These are phyloP conservation scores for Fusarium mangiferae DNA, from an alignment of 2,329 filamentous ascomycete genomes.

Conservation along the genomic window DNA sequence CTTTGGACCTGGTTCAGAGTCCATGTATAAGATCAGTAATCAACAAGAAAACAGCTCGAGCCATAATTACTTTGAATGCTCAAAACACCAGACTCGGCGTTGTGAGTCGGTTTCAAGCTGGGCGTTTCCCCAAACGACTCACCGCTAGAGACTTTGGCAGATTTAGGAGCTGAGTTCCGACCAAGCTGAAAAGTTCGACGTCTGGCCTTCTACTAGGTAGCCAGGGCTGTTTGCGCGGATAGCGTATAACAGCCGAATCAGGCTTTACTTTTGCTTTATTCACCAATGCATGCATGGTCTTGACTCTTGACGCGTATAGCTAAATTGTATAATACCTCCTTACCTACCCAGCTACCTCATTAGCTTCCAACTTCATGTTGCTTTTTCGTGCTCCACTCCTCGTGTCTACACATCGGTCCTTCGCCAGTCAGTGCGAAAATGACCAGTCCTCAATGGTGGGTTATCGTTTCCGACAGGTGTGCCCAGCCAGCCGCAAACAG, in stretches of 20 bases:
- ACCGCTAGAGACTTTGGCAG: conserved; percentile 26
- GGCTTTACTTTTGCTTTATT: conserved; percentile 17
- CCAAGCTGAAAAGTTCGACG: not conserved
- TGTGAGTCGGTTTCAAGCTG: not conserved
- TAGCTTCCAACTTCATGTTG: conserved; percentile 7
- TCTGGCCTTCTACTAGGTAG: not conserved
- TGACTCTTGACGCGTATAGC: not conserved
- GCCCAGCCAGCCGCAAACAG: conserved; percentile 11
- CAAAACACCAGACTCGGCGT: not conserved
- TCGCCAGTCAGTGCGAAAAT: not conserved
- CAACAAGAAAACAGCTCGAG: not conserved
- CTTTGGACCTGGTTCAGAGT: not conserved
- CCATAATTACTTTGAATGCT: not conserved
- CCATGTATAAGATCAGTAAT: not conserved
- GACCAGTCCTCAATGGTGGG: not conserved
- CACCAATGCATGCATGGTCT: not conserved
- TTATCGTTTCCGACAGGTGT: not conserved
- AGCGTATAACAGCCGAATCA: conserved; percentile 19
- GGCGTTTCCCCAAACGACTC: conserved; percentile 7
- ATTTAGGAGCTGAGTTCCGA: not conserved
- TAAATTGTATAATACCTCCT: not conserved
- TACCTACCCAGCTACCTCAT: not conserved
- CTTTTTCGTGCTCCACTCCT: conserved; percentile 15
- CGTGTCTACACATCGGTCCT: not conserved
- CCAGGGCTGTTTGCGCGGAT: not conserved